phyloP scores from a whole-genome alignment of 768 basidiomycete genomes.

The Paxillus rubicundulus region DNA sequence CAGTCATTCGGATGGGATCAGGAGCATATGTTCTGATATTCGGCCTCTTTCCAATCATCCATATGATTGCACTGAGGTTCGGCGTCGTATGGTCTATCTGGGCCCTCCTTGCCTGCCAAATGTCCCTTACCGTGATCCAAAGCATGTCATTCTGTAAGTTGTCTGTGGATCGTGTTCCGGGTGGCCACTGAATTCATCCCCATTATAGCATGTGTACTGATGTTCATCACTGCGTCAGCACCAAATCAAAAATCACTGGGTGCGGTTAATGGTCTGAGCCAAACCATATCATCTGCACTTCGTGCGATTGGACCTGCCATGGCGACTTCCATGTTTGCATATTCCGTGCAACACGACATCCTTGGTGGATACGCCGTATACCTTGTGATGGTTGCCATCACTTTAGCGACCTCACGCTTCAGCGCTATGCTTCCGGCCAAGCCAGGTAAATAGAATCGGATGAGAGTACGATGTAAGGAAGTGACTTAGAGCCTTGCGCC shows the following conservation, averaged over 20 bases:
- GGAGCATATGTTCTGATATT: slow-evolving; percentile 22
- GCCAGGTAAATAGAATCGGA: too few relatives aligned
- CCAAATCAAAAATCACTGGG: slow-evolving; percentile 54
- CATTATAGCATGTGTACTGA: slow-evolving; percentile 56
- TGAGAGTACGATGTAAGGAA: too few relatives aligned
- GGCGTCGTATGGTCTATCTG: not conserved
- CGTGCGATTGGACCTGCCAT: slow-evolving; percentile 49
- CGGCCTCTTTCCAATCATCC: slow-evolving; percentile 25
- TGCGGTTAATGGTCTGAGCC: slow-evolving; percentile 58
- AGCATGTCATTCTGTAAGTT: slow-evolving; percentile 57
- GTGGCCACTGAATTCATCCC: too few relatives aligned
- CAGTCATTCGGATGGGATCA: slow-evolving; percentile 24
- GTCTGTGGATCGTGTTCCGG: not conserved
- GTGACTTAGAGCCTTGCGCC: too few relatives aligned
- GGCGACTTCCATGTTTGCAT: slow-evolving; percentile 50
- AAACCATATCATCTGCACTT: slow-evolving; percentile 42
- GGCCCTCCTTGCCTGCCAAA: slow-evolving; percentile 2
- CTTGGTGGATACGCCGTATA: slow-evolving; percentile 48
- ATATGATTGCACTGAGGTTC: not conserved
- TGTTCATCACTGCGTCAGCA: slow-evolving; percentile 61
- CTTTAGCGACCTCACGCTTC: too few relatives aligned
- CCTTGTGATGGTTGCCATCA: too few relatives aligned
- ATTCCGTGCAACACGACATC: slow-evolving; percentile 43
- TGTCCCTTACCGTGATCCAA: slow-evolving; percentile 40
- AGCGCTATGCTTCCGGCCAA: too few relatives aligned